Conservation (phyloP, 192 early-diverging fungal genomes). For the Backusella tuberculispora region DNA sequence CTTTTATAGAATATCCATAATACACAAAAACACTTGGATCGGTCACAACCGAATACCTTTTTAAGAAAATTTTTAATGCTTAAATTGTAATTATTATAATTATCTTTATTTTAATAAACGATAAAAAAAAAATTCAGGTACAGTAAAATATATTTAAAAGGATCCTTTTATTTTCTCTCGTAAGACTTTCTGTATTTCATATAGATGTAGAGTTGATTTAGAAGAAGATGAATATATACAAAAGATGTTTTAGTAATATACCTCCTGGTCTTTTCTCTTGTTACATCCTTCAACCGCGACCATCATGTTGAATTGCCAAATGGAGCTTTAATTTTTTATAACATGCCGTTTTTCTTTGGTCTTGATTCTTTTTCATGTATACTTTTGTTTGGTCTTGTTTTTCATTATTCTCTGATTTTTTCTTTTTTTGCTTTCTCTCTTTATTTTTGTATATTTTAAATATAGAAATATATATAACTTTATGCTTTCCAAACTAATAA, state of each 20-base stretch:
- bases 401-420: neutral
- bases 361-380: neutral
- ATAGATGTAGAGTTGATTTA: no score
- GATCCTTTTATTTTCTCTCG: no score
- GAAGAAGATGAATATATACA: no score
- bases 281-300: neutral
- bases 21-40: neutral
- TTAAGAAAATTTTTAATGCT: no score
- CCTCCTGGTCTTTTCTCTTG: neutral
- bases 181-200: no score
- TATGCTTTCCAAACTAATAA: no score
- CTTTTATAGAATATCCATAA: neutral
- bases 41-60: conserved; percentile 2
- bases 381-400: neutral
- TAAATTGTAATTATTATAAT: neutral
- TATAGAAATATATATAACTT: no score
- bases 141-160: no score
- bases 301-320: neutral
- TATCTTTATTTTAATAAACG: neutral
- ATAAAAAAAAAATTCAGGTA: no score
- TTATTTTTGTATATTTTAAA: no score
- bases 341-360: neutral
- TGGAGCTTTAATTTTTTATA: neutral
- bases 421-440: neutral
- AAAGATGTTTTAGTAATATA: neutral